These are phyloP conservation scores for Candida maris DNA, from an alignment of 805 yeast genomes.

Conservation along the genomic window DNA sequence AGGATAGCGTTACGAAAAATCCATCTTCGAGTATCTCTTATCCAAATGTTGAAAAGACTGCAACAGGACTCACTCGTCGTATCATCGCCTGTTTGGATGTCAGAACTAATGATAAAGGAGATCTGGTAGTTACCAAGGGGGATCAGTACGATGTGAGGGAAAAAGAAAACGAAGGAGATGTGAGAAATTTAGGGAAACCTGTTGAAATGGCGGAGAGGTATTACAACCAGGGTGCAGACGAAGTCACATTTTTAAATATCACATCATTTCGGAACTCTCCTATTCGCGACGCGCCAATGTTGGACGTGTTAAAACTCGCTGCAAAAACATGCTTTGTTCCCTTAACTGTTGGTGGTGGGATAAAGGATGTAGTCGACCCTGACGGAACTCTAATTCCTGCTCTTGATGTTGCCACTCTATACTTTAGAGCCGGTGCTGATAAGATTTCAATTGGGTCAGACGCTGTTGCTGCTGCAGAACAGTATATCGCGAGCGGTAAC, in stretches of 20 bases:
- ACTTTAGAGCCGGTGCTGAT: conserved; percentile 96
- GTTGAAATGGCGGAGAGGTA: conserved; percentile 89
- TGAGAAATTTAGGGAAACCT: conserved; percentile 94
- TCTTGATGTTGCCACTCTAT: conserved; percentile 82
- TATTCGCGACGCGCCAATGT: conserved; percentile 88
- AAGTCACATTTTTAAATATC: conserved; percentile 88
- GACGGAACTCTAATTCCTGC: conserved; percentile 79
- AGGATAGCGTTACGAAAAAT: conserved; percentile 31
- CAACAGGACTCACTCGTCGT: conserved; percentile 76
- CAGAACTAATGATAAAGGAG: conserved; percentile 92
- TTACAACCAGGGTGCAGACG: conserved; percentile 95
- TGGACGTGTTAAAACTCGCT: conserved; percentile 76
- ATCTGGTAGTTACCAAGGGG: conserved; percentile 96
- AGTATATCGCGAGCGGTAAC: conserved; percentile 57
- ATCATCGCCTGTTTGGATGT: conserved; percentile 96
- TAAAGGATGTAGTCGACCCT: conserved; percentile 84
- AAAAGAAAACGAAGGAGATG: conserved; percentile 53
- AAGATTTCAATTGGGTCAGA: conserved; percentile 98
- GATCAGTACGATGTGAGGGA: conserved; percentile 98
- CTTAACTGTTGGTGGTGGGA: conserved; percentile 97
- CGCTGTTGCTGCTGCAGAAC: conserved; percentile 89
- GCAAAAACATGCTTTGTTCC: conserved; percentile 95
- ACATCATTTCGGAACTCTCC: conserved; percentile 97
- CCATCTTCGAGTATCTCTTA: conserved; percentile 3
- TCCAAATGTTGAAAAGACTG: conserved; percentile 22